Evolutionary conservation across 2,329 filamentous ascomycete species (phyloP).

Genomic region (Ascochyta lentis): DNA sequence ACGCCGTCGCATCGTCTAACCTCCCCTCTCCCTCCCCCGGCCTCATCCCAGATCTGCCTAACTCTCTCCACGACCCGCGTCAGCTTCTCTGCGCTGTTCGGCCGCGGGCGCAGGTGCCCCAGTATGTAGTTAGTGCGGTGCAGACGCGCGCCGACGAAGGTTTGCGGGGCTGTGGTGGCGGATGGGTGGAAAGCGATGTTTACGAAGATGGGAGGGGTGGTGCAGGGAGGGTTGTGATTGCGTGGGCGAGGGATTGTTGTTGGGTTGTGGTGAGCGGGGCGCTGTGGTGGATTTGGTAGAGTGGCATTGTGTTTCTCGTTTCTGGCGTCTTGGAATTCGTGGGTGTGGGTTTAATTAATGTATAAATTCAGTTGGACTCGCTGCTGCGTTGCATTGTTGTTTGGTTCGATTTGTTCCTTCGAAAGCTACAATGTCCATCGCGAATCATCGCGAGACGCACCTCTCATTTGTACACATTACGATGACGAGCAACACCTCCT

Average conservation of each 20-base stretch:
- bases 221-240: conserved; percentile 53
- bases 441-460: no score
- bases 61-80: conserved; percentile 19
- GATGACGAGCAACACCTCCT: background rate
- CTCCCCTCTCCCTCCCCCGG: conserved; percentile 10
- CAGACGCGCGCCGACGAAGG: conserved; percentile 6
- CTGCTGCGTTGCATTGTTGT: no score
- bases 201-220: conserved; percentile 53
- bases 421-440: no score
- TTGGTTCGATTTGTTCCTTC: no score
- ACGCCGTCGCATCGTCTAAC: conserved; percentile 21
- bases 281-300: conserved; percentile 54
- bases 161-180: background rate
- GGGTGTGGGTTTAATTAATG: no score
- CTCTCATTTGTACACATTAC: no score
- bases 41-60: conserved; percentile 28
- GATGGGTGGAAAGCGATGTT: conserved; percentile 49
- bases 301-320: conserved; percentile 45
- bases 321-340: no score
- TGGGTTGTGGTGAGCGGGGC: conserved; percentile 41
- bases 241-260: conserved; percentile 48
- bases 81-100: conserved; percentile 16
- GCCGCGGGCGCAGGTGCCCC: conserved; percentile 31
- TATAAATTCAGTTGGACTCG: no score
- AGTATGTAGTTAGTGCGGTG: conserved; percentile 29